Evolutionary conservation across 23 red algal genomes (phyloP), one percentile per base, ranked within the genome.

Genomic region (Gracilaria domingensis): DNA sequence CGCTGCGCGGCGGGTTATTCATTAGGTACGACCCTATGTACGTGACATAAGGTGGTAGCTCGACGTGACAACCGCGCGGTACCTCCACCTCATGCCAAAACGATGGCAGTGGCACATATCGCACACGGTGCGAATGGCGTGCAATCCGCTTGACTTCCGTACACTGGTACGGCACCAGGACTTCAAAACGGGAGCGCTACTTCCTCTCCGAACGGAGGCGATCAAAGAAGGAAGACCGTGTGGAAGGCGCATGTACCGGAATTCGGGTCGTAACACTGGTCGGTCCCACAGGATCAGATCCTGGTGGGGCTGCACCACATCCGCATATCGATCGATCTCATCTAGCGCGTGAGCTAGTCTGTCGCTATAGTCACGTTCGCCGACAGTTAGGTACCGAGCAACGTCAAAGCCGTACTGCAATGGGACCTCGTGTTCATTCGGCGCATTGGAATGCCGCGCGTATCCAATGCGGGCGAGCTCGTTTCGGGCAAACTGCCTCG

Each of bases 331-430:
- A 0, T 84, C 80, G 3, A 28, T 33, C 4, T 36, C 28, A 0
- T 32, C 26, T 6, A n/a, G 53, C 2, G 58, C 23, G 18, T 29
- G 36, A 8, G 80, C 58, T 5, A 84, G 14, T 18, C 30, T 35
- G 55, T 84, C 23, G 16, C 80, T 58, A 23, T 84, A 84, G 24
- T 37, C 54, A 21, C 37, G 36, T 38, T 84, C 80, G 14, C 80
- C 80, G 80, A 16, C 17, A 0, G 80, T 84, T 5, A 57, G n/a
- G 57, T 39, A 84, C 1, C 48, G 6, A 3, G 36, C 80, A 17
- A 84, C 51, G n/a, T 84, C 57, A 13, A 66, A 66, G 4, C 58
- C 58, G 9, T 61, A 62, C 34, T 37, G 11, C 11, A 33, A 18
- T 4, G 56, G 80, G 0, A 84, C 58, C 12, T 5, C 16, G 30